phyloP scores from a whole-genome alignment of 2,329 filamentous ascomycete species.

The Aquanectria penicillioides region DNA sequence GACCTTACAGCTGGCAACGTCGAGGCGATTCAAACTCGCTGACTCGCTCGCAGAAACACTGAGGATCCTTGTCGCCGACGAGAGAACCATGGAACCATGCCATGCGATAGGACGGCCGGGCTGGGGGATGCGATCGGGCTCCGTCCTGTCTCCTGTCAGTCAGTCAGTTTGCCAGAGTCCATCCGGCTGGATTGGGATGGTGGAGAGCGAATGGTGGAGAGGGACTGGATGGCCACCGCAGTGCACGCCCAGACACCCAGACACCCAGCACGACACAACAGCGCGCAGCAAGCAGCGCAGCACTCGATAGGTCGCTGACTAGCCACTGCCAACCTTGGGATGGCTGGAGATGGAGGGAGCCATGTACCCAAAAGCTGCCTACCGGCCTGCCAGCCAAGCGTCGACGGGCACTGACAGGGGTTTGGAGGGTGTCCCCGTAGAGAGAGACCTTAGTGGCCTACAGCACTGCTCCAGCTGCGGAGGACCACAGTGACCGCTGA shows the following conservation, averaged over 20 bases:
- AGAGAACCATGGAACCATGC: constrained; percentile 21
- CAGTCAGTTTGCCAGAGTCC: constrained; percentile 4
- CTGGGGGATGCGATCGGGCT: constrained; percentile 15
- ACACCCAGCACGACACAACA: constrained; percentile 3
- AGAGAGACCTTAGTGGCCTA: no score
- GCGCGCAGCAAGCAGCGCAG: background rate
- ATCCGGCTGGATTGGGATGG: constrained; percentile 14
- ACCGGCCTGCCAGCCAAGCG: no score
- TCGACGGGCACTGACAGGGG: constrained; percentile 6
- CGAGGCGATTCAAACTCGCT: constrained; percentile 10
- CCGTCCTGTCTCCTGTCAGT: background rate
- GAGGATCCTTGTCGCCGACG: constrained; percentile 10
- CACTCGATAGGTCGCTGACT: no score
- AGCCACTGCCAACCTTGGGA: no score
- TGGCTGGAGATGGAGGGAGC: no score
- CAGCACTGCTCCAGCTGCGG: background rate
- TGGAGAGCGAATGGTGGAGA: constrained; percentile 12
- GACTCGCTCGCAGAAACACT: constrained; percentile 14
- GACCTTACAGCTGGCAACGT: constrained; percentile 19
- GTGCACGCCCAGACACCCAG: background rate
- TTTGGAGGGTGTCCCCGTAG: no score
- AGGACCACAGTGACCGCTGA: constrained; percentile 1
- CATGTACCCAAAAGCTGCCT: no score
- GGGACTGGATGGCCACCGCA: constrained; percentile 1
- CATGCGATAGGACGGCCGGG: constrained; percentile 18